Percentiles rank a stretch among this genome's conserved stretches.
Conservation (phyloP, 1,284 basidiomycete species). For the Cryptococcus depauperatus region DNA sequence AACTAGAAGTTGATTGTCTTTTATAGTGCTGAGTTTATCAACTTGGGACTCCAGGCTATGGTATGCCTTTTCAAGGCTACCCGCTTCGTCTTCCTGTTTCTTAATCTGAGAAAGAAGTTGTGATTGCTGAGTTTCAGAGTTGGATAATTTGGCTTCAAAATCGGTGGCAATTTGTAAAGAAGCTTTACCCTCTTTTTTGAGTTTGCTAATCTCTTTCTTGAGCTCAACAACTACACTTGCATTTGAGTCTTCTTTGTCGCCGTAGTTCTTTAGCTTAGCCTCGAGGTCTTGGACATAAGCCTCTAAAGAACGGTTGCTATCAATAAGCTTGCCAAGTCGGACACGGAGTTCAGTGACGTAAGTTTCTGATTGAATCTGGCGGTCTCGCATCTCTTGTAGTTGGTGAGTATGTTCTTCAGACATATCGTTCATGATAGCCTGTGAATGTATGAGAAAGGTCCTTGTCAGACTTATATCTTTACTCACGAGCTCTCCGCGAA, state of each 20-base stretch:
- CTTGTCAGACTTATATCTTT: neutral
- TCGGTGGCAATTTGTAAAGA: constrained; percentile 78
- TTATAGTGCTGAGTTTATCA: constrained; percentile 59
- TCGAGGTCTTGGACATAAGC: constrained; percentile 89
- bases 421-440: constrained; percentile 59
- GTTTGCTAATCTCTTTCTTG: constrained; percentile 68
- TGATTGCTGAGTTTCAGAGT: constrained; percentile 67
- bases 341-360: constrained; percentile 77
- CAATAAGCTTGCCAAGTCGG: constrained; percentile 70
- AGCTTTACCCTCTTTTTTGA: constrained; percentile 65
- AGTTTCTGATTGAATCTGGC: constrained; percentile 68
- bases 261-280: constrained; percentile 71
- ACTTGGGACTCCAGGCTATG: constrained; percentile 64
- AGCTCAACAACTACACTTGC: constrained; percentile 71
- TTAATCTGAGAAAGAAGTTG: constrained; percentile 64
- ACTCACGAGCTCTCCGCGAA: constrained; percentile 67
- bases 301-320: constrained; percentile 85
- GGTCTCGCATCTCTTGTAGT: constrained; percentile 56
- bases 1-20: constrained; percentile 50
- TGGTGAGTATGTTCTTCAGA: constrained; percentile 83
- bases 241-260: constrained; percentile 67
- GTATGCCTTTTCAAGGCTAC: constrained; percentile 59
- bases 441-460: neutral
- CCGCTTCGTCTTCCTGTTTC: constrained; percentile 66
- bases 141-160: constrained; percentile 70